These are phyloP conservation scores for Sporothrix inflata DNA, from an alignment of 2,329 filamentous ascomycete genomes.

Conservation along the genomic window DNA sequence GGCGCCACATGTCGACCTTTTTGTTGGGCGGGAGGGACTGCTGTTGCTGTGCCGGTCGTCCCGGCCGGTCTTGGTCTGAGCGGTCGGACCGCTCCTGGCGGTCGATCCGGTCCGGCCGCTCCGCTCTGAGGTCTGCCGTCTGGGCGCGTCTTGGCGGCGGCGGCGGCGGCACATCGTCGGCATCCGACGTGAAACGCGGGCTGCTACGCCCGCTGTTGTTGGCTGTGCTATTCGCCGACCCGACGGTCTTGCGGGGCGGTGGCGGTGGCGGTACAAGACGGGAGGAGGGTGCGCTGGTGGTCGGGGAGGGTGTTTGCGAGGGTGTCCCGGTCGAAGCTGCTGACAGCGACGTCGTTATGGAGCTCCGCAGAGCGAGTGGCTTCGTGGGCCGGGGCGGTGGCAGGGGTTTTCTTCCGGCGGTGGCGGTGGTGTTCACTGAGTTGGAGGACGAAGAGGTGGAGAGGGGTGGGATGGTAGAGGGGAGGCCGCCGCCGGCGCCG, in stretches of 20 bases:
- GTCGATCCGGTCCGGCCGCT: constrained; percentile 26
- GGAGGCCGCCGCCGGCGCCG: background rate
- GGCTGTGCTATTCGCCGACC: constrained; percentile 42
- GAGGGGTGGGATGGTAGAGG: constrained; percentile 4
- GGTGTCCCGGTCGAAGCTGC: background rate
- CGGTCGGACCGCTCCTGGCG: constrained; percentile 31
- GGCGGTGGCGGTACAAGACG: constrained; percentile 29
- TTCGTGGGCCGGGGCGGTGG: constrained; percentile 63
- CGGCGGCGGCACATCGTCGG: constrained; percentile 30
- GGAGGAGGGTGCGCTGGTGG: background rate
- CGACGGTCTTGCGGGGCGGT: constrained; percentile 19
- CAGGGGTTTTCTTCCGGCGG: constrained; percentile 39
- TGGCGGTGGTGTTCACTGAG: background rate
- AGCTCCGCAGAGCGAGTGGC: constrained; percentile 55
- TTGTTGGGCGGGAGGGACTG: constrained; percentile 53
- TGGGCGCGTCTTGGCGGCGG: constrained; percentile 28
- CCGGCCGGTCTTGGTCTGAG: constrained; percentile 4
- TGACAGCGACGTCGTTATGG: constrained; percentile 42
- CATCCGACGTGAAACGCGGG: constrained; percentile 22
- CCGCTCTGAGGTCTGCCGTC: constrained; percentile 26
- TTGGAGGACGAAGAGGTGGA: background rate
- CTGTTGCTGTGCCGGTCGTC: constrained; percentile 29
- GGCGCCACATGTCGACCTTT: constrained; percentile 73
- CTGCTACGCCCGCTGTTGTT: constrained; percentile 33
- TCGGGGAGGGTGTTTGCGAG: background rate